phyloP scores from a whole-genome alignment of 73 alveolate species.

The Tetrahymena elliotti region DNA sequence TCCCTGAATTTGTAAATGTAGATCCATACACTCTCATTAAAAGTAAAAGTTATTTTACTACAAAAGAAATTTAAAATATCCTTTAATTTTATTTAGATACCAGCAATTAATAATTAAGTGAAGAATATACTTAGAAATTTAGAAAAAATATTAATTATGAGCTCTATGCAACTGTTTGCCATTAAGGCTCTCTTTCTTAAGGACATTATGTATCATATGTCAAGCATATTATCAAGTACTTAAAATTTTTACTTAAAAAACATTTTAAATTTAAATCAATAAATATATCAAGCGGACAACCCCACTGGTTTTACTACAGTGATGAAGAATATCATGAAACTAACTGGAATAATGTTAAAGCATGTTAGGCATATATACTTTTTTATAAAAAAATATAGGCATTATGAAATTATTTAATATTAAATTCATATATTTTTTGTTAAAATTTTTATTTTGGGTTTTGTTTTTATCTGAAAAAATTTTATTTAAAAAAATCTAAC shows the following conservation, averaged over 20 bases:
- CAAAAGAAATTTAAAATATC: background rate
- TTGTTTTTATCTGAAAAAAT: too few species aligned
- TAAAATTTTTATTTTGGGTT: background rate
- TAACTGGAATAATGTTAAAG: slow-evolving; percentile 4
- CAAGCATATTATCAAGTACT: background rate
- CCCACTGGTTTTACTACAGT: slow-evolving; percentile 36
- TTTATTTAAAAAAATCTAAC: too few species aligned
- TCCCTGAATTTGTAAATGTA: slow-evolving; percentile 14
- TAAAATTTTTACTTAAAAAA: background rate
- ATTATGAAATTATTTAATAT: background rate
- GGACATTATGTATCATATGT: slow-evolving; percentile 48
- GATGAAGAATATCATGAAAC: slow-evolving; percentile 19
- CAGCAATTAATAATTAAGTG: background rate
- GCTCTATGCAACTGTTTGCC: slow-evolving; percentile 37
- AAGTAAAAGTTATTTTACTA: background rate
- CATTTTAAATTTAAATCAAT: background rate
- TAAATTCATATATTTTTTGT: background rate
- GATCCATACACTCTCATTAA: slow-evolving; percentile 18
- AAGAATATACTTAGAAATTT: background rate
- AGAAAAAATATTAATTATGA: slow-evolving; percentile 1
- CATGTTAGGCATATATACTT: slow-evolving; percentile 13
- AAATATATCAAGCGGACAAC: background rate
- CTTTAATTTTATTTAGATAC: background rate
- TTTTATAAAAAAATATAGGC: slow-evolving; percentile 19
- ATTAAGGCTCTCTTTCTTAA: slow-evolving; percentile 25